These are phyloP conservation scores for Coprinopsis strossmayeri DNA, from an alignment of 768 basidiomycete genomes.

Conservation along the genomic window DNA sequence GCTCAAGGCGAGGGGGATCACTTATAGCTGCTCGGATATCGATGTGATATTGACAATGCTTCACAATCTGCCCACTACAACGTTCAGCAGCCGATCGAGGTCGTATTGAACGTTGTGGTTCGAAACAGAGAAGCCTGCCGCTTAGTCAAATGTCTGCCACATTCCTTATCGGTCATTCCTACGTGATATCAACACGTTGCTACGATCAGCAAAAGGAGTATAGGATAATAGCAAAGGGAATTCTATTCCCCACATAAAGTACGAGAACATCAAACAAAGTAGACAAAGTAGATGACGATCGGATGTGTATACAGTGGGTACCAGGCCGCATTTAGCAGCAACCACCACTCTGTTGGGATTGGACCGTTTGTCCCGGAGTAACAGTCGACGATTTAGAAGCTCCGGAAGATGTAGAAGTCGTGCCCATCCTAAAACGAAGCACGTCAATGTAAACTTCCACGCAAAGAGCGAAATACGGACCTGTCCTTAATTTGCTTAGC, in stretches of 20 bases:
- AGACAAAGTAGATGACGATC: neutral
- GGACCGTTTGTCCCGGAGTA: constrained; percentile 78
- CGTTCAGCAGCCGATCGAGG: neutral
- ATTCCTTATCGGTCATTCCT: no score
- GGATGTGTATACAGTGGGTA: neutral
- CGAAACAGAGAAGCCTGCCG: neutral
- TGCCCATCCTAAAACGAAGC: constrained; percentile 64
- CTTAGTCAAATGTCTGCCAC: constrained; percentile 4
- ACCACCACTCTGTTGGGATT: constrained; percentile 62
- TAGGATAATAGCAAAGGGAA: constrained; percentile 3
- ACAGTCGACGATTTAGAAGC: constrained; percentile 79
- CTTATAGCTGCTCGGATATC: no score
- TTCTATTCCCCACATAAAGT: constrained; percentile 10
- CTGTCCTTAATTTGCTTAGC: constrained; percentile 95
- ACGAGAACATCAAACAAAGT: constrained; percentile 1
- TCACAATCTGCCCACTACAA: no score
- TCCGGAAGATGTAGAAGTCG: constrained; percentile 66
- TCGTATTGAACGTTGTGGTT: neutral
- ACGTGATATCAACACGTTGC: no score
- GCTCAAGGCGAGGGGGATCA: no score
- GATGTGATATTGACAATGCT: no score
- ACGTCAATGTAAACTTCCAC: neutral
- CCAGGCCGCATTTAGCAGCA: constrained; percentile 60
- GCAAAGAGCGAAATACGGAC: constrained; percentile 29
- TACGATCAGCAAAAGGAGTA: neutral